phyloP scores from a whole-genome alignment of 345 rosid genomes.

The Excoecaria agallocha region DNA sequence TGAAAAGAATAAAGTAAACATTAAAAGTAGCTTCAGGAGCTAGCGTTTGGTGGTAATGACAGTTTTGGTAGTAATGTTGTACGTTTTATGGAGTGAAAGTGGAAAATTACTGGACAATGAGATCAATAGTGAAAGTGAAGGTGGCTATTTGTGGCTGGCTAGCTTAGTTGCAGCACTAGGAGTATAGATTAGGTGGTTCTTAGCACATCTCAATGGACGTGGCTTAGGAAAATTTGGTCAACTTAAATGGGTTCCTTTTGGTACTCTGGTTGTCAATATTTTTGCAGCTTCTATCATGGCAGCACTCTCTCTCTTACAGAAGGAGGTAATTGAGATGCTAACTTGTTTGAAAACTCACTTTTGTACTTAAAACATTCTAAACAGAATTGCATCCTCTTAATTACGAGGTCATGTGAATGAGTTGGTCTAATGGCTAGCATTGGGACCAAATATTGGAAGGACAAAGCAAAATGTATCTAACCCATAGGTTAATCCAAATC shows the following conservation, averaged over 20 bases:
- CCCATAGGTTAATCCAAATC: too few species aligned
- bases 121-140: slow-evolving; percentile 42
- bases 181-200: slow-evolving; percentile 95
- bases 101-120: slow-evolving; percentile 42
- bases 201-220: slow-evolving; percentile 74
- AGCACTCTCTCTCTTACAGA: slow-evolving; percentile 52
- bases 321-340: too few species aligned
- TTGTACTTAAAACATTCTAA: too few species aligned
- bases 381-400: too few species aligned
- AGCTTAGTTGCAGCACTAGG: slow-evolving; percentile 73
- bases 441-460: too few species aligned
- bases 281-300: slow-evolving; percentile 77
- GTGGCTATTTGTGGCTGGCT: slow-evolving; percentile 71
- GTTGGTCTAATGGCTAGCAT: too few species aligned
- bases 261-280: slow-evolving; percentile 77
- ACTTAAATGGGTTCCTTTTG: slow-evolving; percentile 79
- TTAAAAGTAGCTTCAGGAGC: slow-evolving; percentile 18
- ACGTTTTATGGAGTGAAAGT: slow-evolving; percentile 47
- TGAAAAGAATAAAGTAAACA: slow-evolving; percentile 15
- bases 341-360: too few species aligned
- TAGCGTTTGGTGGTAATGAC: slow-evolving; percentile 39
- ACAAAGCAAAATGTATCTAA: too few species aligned
- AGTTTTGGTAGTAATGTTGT: slow-evolving; percentile 43
- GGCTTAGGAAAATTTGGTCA: slow-evolving; percentile 62
- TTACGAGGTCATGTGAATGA: too few species aligned